Percentiles rank a stretch among this genome's conserved stretches.
Conservation (phyloP, 768 basidiomycete species). For the Ramaria rubella region DNA sequence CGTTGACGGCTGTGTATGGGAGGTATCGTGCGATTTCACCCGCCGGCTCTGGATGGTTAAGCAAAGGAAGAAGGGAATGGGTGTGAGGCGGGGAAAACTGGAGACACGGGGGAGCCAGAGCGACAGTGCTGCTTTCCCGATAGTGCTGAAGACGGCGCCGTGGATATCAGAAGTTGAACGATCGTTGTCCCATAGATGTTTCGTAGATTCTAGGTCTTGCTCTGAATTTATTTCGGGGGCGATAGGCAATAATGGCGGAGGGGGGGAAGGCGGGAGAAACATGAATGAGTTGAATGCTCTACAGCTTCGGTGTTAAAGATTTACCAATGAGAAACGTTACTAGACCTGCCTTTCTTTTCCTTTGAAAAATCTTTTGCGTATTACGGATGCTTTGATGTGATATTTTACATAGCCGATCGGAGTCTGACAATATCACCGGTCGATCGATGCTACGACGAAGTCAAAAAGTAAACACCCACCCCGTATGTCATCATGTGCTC, state of each 20-base stretch:
- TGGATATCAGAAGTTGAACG: background rate
- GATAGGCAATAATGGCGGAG: constrained; percentile 2
- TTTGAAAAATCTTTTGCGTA: background rate
- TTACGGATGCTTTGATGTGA: constrained; percentile 1
- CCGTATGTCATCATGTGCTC: background rate
- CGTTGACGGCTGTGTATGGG: background rate
- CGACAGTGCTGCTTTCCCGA: background rate
- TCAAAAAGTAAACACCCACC: background rate
- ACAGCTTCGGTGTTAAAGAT: background rate
- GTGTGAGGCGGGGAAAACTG: background rate
- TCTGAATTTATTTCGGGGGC: background rate
- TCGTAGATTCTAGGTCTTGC: background rate
- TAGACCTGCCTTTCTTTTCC: background rate
- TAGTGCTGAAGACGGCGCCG: background rate
- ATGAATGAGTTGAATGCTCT: constrained; percentile 3
- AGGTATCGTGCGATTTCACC: background rate
- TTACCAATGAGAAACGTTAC: background rate
- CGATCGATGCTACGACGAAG: background rate
- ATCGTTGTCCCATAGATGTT: background rate
- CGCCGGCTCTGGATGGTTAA: background rate
- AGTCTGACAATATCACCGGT: background rate
- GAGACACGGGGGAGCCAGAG: constrained; percentile 4
- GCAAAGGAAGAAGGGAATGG: constrained; percentile 6
- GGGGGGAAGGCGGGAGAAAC: constrained; percentile 2
- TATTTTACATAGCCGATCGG: constrained; percentile 7